Percentiles rank a stretch among this genome's conserved stretches.
phyloP scores from a whole-genome alignment of 768 basidiomycete species.

The Auricularia cornea region DNA sequence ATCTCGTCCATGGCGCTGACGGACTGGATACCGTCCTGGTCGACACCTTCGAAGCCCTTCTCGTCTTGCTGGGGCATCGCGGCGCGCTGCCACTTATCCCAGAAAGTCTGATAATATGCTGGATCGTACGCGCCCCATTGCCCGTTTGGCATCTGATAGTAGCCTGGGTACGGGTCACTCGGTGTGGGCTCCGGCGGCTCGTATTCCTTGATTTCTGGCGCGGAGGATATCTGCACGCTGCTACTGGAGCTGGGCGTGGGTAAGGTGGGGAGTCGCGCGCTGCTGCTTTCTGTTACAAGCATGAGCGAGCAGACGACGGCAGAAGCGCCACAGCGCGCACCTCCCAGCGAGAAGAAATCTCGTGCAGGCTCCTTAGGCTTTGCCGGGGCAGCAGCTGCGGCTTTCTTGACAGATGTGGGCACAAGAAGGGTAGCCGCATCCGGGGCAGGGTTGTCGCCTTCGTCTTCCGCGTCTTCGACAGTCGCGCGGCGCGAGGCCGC shows the following conservation, averaged over 20 bases:
- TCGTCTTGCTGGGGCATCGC: slow-evolving; percentile 1
- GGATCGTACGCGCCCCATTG: slow-evolving; percentile 69
- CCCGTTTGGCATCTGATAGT: slow-evolving; percentile 77
- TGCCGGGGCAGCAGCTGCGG: slow-evolving; percentile 4
- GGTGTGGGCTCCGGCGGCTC: slow-evolving; percentile 66
- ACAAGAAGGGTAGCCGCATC: slow-evolving; percentile 16
- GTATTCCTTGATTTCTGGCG: slow-evolving; percentile 60
- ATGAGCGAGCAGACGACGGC: slow-evolving; percentile 21
- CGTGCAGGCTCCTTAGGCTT: slow-evolving; percentile 29
- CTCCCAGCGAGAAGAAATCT: slow-evolving; percentile 64
- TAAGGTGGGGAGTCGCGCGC: neutral
- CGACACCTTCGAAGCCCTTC: slow-evolving; percentile 64
- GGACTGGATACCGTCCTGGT: slow-evolving; percentile 44
- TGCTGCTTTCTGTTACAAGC: slow-evolving; percentile 12
- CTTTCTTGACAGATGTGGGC: slow-evolving; percentile 9
- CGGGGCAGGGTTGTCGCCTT: slow-evolving; percentile 13
- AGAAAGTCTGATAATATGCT: slow-evolving; percentile 57
- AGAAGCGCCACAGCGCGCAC: slow-evolving; percentile 11
- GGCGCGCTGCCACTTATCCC: slow-evolving; percentile 60
- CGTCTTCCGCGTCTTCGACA: slow-evolving; percentile 14
- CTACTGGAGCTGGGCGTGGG: neutral
- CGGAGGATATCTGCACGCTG: slow-evolving; percentile 45
- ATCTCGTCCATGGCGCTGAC: slow-evolving; percentile 66
- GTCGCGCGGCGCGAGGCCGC: slow-evolving; percentile 19
- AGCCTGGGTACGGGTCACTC: slow-evolving; percentile 75